These are phyloP conservation scores for Carpinus viminea DNA, from an alignment of 306 rosid species.

Conservation along the genomic window DNA sequence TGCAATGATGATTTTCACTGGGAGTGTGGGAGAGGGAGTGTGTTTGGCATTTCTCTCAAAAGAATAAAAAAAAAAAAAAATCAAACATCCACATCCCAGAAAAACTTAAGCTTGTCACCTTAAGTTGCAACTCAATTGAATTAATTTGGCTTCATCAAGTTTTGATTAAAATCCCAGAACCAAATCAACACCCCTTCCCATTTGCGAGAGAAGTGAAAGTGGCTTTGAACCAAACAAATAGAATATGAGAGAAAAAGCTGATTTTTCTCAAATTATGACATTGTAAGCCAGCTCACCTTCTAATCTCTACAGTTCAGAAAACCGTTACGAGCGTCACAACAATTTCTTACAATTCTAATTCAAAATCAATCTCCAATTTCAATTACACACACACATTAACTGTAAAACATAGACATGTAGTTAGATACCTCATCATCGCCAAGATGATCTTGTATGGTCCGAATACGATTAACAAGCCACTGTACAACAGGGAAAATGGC, in stretches of 20 bases:
- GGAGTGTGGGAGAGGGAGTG: no score
- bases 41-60: neutral
- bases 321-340: neutral
- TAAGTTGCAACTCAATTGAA: neutral
- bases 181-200: no score
- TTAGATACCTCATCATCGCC: slow-evolving; percentile 31
- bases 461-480: slow-evolving; percentile 44
- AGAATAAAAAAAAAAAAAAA: neutral
- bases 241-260: no score
- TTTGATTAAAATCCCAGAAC: no score
- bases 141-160: neutral
- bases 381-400: no score
- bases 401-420: neutral
- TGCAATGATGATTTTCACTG: no score
- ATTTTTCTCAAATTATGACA: neutral
- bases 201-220: no score
- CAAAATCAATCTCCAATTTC: neutral
- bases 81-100: slow-evolving; percentile 20
- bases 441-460: slow-evolving; percentile 10
- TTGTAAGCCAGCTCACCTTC: neutral
- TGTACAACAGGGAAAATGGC: slow-evolving; percentile 43
- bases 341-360: neutral
- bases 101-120: neutral
- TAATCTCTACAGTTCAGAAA: neutral
- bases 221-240: no score